Conservation (phyloP, 495 filamentous ascomycete genomes). For the Lepraria neglecta region DNA sequence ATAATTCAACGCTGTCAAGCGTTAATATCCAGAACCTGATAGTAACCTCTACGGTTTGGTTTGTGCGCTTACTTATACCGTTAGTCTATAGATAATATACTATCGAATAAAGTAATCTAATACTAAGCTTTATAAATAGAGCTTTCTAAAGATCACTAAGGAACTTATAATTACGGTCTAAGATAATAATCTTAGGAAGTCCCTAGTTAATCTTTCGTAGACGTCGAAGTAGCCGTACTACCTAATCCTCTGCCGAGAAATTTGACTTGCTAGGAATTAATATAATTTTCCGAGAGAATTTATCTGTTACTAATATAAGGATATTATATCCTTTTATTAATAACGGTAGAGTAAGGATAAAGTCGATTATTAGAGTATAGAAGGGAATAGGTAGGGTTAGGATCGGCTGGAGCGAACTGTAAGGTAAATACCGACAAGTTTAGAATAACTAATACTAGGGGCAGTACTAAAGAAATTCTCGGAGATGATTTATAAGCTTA, state of each 20-base stretch:
- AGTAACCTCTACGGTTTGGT: not conserved
- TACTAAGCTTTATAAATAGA: not conserved
- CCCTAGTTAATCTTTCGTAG: not conserved
- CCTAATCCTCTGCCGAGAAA: not conserved
- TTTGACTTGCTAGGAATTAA: not conserved
- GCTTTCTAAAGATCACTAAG: not conserved
- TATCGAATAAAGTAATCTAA: not conserved
- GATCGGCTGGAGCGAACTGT: not conserved
- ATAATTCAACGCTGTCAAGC: not conserved
- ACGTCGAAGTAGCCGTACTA: too few species aligned
- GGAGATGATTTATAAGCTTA: not conserved
- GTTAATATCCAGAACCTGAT: not conserved
- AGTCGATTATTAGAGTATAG: too few species aligned
- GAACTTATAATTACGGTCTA: not conserved
- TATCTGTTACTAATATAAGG: not conserved
- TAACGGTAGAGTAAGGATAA: too few species aligned
- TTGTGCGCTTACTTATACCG: not conserved
- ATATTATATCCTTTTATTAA: too few species aligned
- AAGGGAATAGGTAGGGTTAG: not conserved
- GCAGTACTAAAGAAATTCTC: not conserved
- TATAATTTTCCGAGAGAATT: not conserved
- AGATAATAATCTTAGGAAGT: not conserved
- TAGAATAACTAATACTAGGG: not conserved
- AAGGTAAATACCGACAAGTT: not conserved
- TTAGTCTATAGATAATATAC: not conserved